Evolutionary conservation across 2,329 filamentous ascomycete genomes (phyloP), one percentile per base, ranked within the genome.

Genomic region (Scytalidium sp.): DNA sequence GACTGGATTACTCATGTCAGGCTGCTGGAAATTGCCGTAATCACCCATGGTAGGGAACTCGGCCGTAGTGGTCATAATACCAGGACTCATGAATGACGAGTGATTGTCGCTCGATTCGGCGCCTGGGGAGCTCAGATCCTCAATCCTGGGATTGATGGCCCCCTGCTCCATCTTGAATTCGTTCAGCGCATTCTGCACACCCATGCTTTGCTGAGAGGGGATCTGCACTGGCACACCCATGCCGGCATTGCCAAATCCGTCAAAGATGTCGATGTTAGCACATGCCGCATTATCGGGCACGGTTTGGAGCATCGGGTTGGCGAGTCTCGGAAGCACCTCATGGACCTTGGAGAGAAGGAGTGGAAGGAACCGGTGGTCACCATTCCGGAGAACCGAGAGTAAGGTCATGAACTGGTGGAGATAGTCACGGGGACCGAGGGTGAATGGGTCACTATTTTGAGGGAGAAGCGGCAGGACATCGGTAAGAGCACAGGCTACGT

Each of bases 291-390:
- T 79, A 45, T 85, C 81, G 0, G 83, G 82, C 0, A 78, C 72
- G 17, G 78, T 78, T 53, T 79, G 77, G 13, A 85, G 74, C 71
- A 81, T 78, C 1, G 82, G 83, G 56, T 78, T 82, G 50, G 76
- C 74, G 15, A 85, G 71, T 13, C 75, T 75, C 7, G 87, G 86
- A 3, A 92, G 70, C 3, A 86, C 76, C 40, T 93, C 87, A 53
- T 85, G 78, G 36, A 93, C 79, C 70, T 93, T 94, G 64, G 79
- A 80, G 49, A 94, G 70, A 1, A 96, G 76, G 1, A 95, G 75
- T 2, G 89, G 89, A 13, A 93, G 73, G 64, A 90, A 94, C 46
- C 87, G 85, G 54, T 86, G 80, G 50, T 92, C 80, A 6, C 88
- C 88, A 50, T 82, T 85, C n/a, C 88, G 87, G 17, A 94, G 76